A percentile compares a stretch with the other conserved stretches of the same genome.
Evolutionary conservation across 257 asterid genomes (phyloP).

Genomic region (Solanum lignicaule): DNA sequence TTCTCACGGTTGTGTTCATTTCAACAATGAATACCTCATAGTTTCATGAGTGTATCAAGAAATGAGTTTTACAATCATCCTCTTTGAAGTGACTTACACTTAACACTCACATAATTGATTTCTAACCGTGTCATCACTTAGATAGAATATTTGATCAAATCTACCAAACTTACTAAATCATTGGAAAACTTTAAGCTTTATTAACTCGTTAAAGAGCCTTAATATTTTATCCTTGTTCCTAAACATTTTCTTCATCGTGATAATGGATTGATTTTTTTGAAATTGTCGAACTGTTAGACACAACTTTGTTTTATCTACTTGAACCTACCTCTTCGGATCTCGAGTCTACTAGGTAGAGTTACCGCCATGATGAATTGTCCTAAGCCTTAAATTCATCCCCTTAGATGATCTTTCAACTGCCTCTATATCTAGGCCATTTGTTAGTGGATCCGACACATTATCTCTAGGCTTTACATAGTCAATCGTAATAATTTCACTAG

Average conservation of each 20-base stretch:
- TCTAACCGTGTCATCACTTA: background rate
- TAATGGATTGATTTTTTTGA: too few species aligned
- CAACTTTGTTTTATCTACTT: background rate
- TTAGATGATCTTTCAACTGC: background rate
- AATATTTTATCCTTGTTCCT: background rate
- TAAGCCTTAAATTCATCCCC: background rate
- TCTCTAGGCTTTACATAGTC: background rate
- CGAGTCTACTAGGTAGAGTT: background rate
- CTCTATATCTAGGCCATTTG: background rate
- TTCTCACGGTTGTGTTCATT: background rate
- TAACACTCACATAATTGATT: background rate
- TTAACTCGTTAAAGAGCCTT: background rate
- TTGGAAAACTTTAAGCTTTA: background rate
- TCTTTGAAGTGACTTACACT: background rate
- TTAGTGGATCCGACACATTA: background rate
- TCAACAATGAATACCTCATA: background rate
- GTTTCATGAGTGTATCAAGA: background rate
- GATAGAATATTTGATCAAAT: background rate
- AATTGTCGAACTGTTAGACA: too few species aligned
- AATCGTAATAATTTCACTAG: background rate
- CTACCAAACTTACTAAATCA: background rate
- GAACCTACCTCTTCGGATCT: background rate
- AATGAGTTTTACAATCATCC: background rate
- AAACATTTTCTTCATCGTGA: background rate
- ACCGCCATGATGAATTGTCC: background rate